Base-by-base conservation (phyloP, 805 yeast species). In the Cyberlindnera petersonii region DNA sequence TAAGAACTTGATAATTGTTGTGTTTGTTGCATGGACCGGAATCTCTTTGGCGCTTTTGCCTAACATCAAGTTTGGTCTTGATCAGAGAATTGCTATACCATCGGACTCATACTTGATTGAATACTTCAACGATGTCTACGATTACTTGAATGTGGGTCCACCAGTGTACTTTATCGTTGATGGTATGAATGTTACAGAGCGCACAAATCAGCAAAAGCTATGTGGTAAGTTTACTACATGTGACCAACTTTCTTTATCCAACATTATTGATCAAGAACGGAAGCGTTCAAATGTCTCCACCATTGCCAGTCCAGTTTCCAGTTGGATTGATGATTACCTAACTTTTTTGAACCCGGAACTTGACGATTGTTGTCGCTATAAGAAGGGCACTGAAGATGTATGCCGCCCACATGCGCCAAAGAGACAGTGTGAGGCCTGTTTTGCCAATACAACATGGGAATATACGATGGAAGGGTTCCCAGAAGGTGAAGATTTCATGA, bases 151-250 rank as follows among this genome's bases (percentile, higher is more conserved):
- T 43, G 84, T 84, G 7, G 98, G 98, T 0, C 96, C 98, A 1
- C 98, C 98, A 0, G 72, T 86, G 1, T 93, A 84, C 55, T 83
- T 88, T 60, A 87, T 93, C 18, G 77, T 86, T n/a, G 74, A 76
- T 31, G 79, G 75, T 37, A 55, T 77, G 33, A 82, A 86, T 51
- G 69, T 84, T 6, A 85, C 91, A 0, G 41, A 60, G 11, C 64
- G 85, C 33, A 62, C 49, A 3, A 72, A 71, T 33, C 98, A 91
- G 58, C 82, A 81, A 50, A 68, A 75, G 40, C 52, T 93, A 1
- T 91, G 98, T 62, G 96, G 97, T 1, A 75, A 87, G 42, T 93
- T 87, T 56, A 76, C 96, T 0, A 73, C 87, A 0, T 91, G 98
- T 59, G 73, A 85, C 31, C 79, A 82, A 49, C 77, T 66, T 50